Evolutionary conservation across 2,329 filamentous ascomycete genomes (phyloP), one percentile per base, ranked within the genome.

Genomic region (Fusarium chlamydosporum): DNA sequence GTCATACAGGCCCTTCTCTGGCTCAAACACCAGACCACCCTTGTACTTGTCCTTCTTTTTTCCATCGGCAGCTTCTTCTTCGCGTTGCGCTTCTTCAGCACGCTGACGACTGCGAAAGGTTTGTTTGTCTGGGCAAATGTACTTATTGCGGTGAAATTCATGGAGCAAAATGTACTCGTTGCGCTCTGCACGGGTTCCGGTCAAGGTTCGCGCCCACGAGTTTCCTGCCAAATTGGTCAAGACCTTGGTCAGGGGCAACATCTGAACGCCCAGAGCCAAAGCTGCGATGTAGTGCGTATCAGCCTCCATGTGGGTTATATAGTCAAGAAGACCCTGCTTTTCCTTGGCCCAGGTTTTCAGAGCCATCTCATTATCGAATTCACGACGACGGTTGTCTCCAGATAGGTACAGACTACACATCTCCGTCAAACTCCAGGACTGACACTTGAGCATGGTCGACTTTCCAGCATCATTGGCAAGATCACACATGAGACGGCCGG

Each of bases 1-100:
- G 85, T 99, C 96, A 77, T 99, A 99, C 6, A 99, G 86, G 18
- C 96, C 96, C 79, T 95, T 97, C 78, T 98, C 94, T 6, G 96
- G 96, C 79, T 99, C 96, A 74, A 99, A 98, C 59, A 99, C 96
- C 33, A 99, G 89, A 85, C 96, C 96, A 77, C 96, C 96, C 83
- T 99, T 98, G 84, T 92, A 99, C 80, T 98, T 99, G 82, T 99
- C 96, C 80, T 97, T 99, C 85, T 98, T 99, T 82, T 97, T 99
- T 62, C 87, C 88, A 67, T 93, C 92, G 10, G 85, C 88, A 15
- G 79, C 85, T 23, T 91, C 92, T 47, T 92, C 91, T 9, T 91
- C 90, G 20, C 84, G 65, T 51, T 85, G 84, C 64, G 93, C 91
- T 53, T 94, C 92, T 56, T 93, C 91, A 16, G 82, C 81, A 74